Percentiles rank a stretch among this genome's conserved stretches.
These are phyloP conservation scores for Sphagnum tenellum DNA, from an alignment of 225 moss, liverwort and hornwort species.

Conservation along the genomic window DNA sequence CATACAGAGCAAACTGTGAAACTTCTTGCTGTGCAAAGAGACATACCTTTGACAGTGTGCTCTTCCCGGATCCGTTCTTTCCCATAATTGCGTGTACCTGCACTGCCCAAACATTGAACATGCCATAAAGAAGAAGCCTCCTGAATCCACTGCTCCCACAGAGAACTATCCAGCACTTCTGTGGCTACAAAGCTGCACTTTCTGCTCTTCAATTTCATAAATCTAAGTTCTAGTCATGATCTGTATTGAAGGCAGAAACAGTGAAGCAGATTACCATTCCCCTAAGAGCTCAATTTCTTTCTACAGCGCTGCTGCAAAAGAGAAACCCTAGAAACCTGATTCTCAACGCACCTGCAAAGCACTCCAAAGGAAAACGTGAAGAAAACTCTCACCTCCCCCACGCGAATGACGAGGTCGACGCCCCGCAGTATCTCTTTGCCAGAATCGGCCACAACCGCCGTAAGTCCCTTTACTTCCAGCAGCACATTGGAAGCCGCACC, in stretches of 20 bases:
- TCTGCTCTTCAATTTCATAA: too few relatives aligned
- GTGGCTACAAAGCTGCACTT: too few relatives aligned
- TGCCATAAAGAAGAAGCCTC: too few relatives aligned
- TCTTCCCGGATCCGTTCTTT: conserved; percentile 96
- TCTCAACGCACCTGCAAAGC: background rate
- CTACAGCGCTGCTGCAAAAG: background rate
- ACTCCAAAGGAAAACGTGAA: background rate
- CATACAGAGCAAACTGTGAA: background rate
- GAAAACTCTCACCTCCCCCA: conserved; percentile 59
- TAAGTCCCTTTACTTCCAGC: conserved; percentile 71
- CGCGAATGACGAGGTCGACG: conserved; percentile 77
- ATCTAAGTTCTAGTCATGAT: background rate
- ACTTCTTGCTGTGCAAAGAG: background rate
- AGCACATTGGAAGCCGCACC: conserved; percentile 32
- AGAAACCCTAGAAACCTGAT: background rate
- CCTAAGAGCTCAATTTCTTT: background rate
- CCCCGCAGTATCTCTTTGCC: conserved; percentile 81
- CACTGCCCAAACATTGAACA: conserved; percentile 3
- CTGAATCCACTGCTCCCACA: too few relatives aligned
- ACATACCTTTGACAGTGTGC: conserved; percentile 67
- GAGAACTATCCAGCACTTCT: too few relatives aligned
- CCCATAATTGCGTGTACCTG: conserved; percentile 99
- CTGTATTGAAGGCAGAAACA: background rate
- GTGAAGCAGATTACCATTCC: background rate
- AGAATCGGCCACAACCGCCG: conserved; percentile 66